A percentile compares a stretch with the other conserved stretches of the same genome.
These are phyloP conservation scores for Arthonia radiata DNA, from an alignment of 495 filamentous ascomycete genomes.

Conservation along the genomic window DNA sequence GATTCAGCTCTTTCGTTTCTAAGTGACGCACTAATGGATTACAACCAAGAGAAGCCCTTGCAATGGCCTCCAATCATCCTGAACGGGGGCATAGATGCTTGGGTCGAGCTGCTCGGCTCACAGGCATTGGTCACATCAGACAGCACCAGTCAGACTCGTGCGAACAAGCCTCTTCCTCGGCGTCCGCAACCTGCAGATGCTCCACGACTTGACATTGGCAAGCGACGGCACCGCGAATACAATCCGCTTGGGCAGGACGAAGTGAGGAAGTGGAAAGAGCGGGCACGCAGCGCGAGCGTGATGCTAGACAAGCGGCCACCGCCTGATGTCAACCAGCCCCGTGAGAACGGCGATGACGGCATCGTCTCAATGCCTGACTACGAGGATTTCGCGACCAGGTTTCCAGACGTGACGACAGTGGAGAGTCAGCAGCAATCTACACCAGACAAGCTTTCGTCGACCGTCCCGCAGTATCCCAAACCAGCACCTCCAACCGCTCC, in stretches of 20 bases:
- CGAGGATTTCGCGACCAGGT: constrained; percentile 64
- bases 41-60: constrained; percentile 50
- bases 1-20: constrained; percentile 43
- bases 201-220: constrained; percentile 27
- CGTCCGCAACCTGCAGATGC: constrained; percentile 27
- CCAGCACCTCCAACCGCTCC: constrained; percentile 6
- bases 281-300: constrained; percentile 26
- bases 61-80: constrained; percentile 51
- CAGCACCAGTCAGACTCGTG: constrained; percentile 1
- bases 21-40: constrained; percentile 57
- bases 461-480: background rate
- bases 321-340: constrained; percentile 16
- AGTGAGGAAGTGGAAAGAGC: constrained; percentile 32
- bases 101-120: constrained; percentile 54
- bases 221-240: constrained; percentile 29
- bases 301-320: constrained; percentile 20
- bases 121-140: constrained; percentile 27
- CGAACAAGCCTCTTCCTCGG: constrained; percentile 22
- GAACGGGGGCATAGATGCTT: constrained; percentile 59
- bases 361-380: constrained; percentile 23
- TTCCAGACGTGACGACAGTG: constrained; percentile 42
- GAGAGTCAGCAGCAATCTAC: constrained; percentile 52
- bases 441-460: too few species aligned
- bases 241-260: constrained; percentile 36
- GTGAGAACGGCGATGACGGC: constrained; percentile 13